Percentiles rank a stretch among this genome's conserved stretches.
Conservation (phyloP, 23 red algal genomes). For the Gracilaria domingensis region DNA sequence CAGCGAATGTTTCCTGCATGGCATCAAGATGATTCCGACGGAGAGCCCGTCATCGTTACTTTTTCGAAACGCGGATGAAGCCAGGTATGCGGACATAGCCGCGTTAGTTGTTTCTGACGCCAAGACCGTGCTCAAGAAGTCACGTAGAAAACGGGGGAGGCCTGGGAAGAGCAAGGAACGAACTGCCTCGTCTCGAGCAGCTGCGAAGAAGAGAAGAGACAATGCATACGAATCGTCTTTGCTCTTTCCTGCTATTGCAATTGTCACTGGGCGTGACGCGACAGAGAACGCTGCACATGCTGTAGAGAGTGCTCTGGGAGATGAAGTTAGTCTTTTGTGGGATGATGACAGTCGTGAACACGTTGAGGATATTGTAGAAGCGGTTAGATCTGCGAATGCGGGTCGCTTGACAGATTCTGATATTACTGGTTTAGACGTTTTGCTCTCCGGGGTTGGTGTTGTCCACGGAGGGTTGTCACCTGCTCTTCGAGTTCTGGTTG, state of each 20-base stretch:
- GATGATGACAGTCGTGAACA: constrained; percentile 48
- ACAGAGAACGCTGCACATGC: constrained; percentile 43
- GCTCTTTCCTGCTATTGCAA: constrained; percentile 59
- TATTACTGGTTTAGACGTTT: constrained; percentile 20
- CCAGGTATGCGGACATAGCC: constrained; percentile 48
- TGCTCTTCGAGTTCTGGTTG: constrained; percentile 33
- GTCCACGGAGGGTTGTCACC: constrained; percentile 34
- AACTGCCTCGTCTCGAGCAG: constrained; percentile 32
- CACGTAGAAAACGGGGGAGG: constrained; percentile 34
- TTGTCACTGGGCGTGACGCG: constrained; percentile 37
- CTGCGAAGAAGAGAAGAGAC: constrained; percentile 37
- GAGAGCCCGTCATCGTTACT: constrained; percentile 32
- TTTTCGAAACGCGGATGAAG: constrained; percentile 48
- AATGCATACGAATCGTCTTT: constrained; percentile 22
- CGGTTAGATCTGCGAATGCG: constrained; percentile 5
- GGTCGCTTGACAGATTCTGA: constrained; percentile 24
- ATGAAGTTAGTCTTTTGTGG: constrained; percentile 31
- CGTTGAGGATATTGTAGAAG: constrained; percentile 29
- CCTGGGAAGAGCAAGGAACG: constrained; percentile 21
- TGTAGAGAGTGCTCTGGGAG: constrained; percentile 42
- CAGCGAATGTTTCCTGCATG: constrained; percentile 53
- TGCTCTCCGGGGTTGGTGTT: constrained; percentile 43
- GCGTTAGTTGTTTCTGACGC: constrained; percentile 54
- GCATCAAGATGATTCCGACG: constrained; percentile 58
- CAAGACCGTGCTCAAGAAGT: constrained; percentile 2